Evolutionary conservation across 495 filamentous ascomycete genomes (phyloP), one percentile per base, ranked within the genome.

Genomic region (Aspergillus asperescens): DNA sequence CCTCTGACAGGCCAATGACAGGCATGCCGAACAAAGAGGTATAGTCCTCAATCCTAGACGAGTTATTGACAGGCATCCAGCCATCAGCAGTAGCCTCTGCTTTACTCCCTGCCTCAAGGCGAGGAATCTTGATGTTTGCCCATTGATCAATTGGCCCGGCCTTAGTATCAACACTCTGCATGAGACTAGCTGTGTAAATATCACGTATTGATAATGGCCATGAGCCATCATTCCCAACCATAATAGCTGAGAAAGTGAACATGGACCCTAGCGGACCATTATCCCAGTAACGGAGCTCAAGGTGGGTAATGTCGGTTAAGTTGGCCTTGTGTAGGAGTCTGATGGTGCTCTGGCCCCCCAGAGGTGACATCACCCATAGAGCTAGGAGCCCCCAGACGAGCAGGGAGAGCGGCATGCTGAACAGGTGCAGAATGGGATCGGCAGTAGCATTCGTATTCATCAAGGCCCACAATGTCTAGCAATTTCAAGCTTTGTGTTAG

Each of bases 71-170:
- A 18, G 43, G 50, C 51, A 54, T 54, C 56, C 56, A 54, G 19
- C 56, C 56, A 19, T 54, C 46, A 10, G 29, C 7, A 10, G 16
- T n/a, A 13, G 34, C 28, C n/a, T 9, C 23, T 3, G 55, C 50
- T 1, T 22, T 4, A 28, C 46, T 54, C 13, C 44, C 42, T 12
- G 51, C 40, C 19, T 52, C 44, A 6, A 58, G 25, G 8, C 56
- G 56, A 19, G 56, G 56, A 3, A 58, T 54, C 22, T 58, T 58
- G 1, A 58, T 12, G 20, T 58, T 58, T 18, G 18, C 56, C 50
- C 50, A 58, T 27, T 58, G 56, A 34, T 58, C 56, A 15, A 44
- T 9, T 1, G 56, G 35, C 1, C 56, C 45, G 12, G 35, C 24
- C 13, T 54, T 58, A 5, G 22, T 58, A 8, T 35, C 20, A 12